A percentile compares a stretch with the other conserved stretches of the same genome.
phyloP scores from a whole-genome alignment of 192 early-diverging fungal species.

The Phlyctochytrium bullatum region DNA sequence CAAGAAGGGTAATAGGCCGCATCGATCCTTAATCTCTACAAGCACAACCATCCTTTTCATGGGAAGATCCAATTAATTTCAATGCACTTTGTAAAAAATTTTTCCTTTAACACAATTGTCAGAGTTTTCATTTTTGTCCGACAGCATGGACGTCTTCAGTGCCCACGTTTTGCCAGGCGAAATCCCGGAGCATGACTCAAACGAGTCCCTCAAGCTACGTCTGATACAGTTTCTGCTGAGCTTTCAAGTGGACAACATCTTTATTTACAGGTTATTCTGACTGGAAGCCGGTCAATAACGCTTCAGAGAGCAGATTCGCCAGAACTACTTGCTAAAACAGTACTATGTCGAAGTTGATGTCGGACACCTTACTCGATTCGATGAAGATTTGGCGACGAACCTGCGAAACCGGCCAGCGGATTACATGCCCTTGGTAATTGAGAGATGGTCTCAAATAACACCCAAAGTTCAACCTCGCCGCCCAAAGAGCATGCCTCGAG shows the following conservation, averaged over 20 bases:
- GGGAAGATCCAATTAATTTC: too few relatives aligned
- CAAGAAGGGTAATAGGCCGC: too few relatives aligned
- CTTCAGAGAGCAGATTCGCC: conserved; percentile 82
- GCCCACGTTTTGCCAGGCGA: not conserved
- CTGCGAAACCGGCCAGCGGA: conserved; percentile 78
- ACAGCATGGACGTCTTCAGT: not conserved
- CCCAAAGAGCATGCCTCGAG: too few relatives aligned
- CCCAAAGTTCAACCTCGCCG: too few relatives aligned
- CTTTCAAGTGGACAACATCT: conserved; percentile 80
- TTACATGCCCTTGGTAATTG: conserved; percentile 78
- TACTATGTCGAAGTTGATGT: conserved; percentile 85
- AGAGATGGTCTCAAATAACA: too few relatives aligned
- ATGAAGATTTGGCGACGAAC: conserved; percentile 79
- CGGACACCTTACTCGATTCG: conserved; percentile 76
- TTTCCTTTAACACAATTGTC: too few relatives aligned
- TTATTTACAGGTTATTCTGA: conserved; percentile 78
- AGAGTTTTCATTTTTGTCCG: too few relatives aligned
- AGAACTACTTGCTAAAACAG: conserved; percentile 75
- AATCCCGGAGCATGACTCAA: conserved; percentile 43
- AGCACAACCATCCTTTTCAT: not conserved
- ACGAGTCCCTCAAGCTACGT: conserved; percentile 50
- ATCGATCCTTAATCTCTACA: not conserved
- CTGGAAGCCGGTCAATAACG: not conserved
- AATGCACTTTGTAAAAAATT: too few relatives aligned
- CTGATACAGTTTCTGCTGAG: conserved; percentile 83